Base-by-base conservation (phyloP, 2,329 filamentous ascomycete species). In the Elsinoe australis region DNA sequence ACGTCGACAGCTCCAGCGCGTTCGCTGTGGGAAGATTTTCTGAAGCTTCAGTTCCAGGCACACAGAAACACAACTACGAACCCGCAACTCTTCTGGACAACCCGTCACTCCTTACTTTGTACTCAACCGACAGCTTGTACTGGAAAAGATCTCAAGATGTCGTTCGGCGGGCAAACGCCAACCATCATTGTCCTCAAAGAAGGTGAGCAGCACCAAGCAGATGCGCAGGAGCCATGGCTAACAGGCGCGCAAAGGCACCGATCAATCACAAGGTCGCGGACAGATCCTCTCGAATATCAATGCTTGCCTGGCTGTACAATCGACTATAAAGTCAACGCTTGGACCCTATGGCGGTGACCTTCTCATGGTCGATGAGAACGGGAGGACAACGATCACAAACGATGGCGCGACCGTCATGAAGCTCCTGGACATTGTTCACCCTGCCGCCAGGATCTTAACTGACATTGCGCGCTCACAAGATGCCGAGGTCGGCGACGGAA, bases 371-470 rank as follows among this genome's bases (percentile, higher is more conserved):
- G 92, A 96, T 69, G 83, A 82, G 68, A 95, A 95, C 75, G 92
- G 92, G 67, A 83, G 73, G 68, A 88, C 95, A 72, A 98, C 92
- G 49, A 96, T 98, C 65, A 98, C 92, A 60, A 98, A 98, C 71
- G 92, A 98, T 72, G 92, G 92, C 64, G 92, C 92, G 41, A 98
- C 92, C 44, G 92, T 96, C 53, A 98, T 98, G 92, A 96, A 95
- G 87, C 85, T 98, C 49, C 85, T 98, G 65, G 92, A 98, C 66
- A 96, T 98, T 61, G 87, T 98, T 54, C 92, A 98, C 73, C 92
- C 92, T 58, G 92, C 92, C 58, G 92, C 92, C 60, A 83, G 89
- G 67, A 92, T 98, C 67, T 85, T 98, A 62, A 94, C 92, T 67
- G 92, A 98, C 66, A 98, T 98, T 64, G 90, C 92, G 55, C 83